A percentile compares a stretch with the other conserved stretches of the same genome.
phyloP scores from a whole-genome alignment of 1,284 basidiomycete genomes.

The Abortiporus biennis region DNA sequence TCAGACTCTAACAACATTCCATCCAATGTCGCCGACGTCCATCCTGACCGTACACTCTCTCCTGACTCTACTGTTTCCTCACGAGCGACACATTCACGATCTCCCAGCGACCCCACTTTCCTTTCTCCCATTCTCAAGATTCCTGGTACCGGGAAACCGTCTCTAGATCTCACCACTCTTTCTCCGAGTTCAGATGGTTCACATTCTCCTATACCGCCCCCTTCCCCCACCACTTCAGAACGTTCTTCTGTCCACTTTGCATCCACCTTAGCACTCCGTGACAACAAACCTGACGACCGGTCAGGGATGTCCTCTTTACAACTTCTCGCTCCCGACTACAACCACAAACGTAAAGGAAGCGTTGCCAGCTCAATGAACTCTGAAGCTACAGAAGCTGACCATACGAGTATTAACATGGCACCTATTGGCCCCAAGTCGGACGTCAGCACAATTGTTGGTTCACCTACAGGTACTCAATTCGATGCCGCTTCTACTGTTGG shows the following conservation, averaged over 20 bases:
- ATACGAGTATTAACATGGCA: slow-evolving; percentile 18
- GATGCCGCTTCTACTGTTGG: slow-evolving; percentile 23
- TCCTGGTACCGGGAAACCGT: slow-evolving; percentile 8
- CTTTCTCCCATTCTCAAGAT: slow-evolving; percentile 18
- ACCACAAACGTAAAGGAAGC: slow-evolving; percentile 39
- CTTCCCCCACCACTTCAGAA: slow-evolving; percentile 68
- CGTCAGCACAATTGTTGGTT: slow-evolving; percentile 22
- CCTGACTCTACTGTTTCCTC: slow-evolving; percentile 14
- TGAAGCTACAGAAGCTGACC: slow-evolving; percentile 35
- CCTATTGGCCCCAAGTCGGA: slow-evolving; percentile 23
- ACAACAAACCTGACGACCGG: slow-evolving; percentile 63
- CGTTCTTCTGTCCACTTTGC: slow-evolving; percentile 55
- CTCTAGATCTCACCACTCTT: slow-evolving; percentile 11
- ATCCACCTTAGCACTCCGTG: slow-evolving; percentile 55
- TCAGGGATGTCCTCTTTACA: slow-evolving; percentile 50
- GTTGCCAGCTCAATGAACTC: slow-evolving; percentile 33
- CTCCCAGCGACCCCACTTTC: slow-evolving; percentile 21
- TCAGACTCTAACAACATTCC: slow-evolving; percentile 5
- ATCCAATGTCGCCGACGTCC: slow-evolving; percentile 2
- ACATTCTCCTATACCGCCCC: slow-evolving; percentile 38
- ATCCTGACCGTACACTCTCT: slow-evolving; percentile 1
- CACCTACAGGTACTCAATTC: slow-evolving; percentile 33
- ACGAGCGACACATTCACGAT: slow-evolving; percentile 14
- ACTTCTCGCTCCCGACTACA: slow-evolving; percentile 39
- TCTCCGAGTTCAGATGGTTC: slow-evolving; percentile 10